These are phyloP conservation scores for Ceratobasidium sp. DNA, from an alignment of 1,284 basidiomycete species.

Conservation along the genomic window DNA sequence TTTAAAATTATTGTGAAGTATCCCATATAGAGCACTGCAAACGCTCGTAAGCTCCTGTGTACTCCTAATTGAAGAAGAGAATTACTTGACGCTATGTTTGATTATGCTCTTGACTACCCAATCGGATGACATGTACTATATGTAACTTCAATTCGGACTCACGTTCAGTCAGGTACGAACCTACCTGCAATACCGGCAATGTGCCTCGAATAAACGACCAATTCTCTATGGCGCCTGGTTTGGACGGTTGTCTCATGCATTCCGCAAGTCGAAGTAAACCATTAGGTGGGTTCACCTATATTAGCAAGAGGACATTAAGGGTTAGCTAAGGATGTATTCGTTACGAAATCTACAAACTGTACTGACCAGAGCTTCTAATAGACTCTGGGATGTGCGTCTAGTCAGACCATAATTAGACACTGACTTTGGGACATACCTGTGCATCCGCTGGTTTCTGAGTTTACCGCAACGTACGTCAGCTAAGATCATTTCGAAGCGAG, in stretches of 20 bases:
- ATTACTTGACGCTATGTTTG: constrained; percentile 20
- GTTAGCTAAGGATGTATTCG: no score
- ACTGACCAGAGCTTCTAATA: constrained; percentile 1
- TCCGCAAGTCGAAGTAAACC: constrained; percentile 25
- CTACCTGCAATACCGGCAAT: constrained; percentile 9
- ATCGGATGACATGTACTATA: constrained; percentile 21
- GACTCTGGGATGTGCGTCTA: neutral
- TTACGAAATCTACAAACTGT: neutral
- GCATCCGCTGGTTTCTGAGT: constrained; percentile 9
- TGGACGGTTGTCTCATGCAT: neutral
- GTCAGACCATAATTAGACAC: neutral
- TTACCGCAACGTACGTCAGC: neutral
- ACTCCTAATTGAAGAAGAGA: neutral
- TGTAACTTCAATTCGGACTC: no score
- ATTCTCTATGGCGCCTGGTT: neutral
- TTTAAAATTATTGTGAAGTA: constrained; percentile 61
- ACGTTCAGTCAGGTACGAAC: neutral
- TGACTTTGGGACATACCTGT: neutral
- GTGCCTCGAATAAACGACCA: constrained; percentile 31
- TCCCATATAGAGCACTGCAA: constrained; percentile 61
- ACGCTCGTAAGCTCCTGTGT: neutral
- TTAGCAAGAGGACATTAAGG: no score
- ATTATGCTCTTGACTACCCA: constrained; percentile 29
- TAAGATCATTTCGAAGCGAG: neutral
- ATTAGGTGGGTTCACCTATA: neutral